A percentile compares a stretch with the other conserved stretches of the same genome.
These are phyloP conservation scores for Basidiobolus meristosporus DNA, from an alignment of 371 early-diverging fungal species.

Conservation along the genomic window DNA sequence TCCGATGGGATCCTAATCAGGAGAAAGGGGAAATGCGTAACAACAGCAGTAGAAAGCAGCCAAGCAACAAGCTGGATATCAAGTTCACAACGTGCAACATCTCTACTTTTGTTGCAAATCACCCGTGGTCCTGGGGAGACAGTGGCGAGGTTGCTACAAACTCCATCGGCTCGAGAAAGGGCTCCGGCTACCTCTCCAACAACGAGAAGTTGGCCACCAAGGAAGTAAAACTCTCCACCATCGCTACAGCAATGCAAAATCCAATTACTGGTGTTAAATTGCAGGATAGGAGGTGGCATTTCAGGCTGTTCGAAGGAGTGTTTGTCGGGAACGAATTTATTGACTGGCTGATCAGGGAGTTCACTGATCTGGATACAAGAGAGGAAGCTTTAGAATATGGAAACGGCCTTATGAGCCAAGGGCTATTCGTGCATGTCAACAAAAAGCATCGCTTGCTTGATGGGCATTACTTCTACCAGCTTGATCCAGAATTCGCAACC, in stretches of 20 bases:
- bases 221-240: slow-evolving; percentile 28
- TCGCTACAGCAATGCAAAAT: slow-evolving; percentile 59
- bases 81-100: slow-evolving; percentile 5
- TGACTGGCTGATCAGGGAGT: slow-evolving; percentile 71
- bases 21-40: background rate
- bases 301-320: slow-evolving; percentile 42
- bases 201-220: slow-evolving; percentile 10
- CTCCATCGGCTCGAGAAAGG: background rate
- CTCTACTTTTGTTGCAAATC: slow-evolving; percentile 1
- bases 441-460: slow-evolving; percentile 62
- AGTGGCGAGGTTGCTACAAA: too few relatives aligned
- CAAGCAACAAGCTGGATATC: slow-evolving; percentile 8
- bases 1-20: slow-evolving; percentile 14
- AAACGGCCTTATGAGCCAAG: slow-evolving; percentile 49
- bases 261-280: slow-evolving; percentile 45
- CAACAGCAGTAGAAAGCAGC: background rate
- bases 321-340: slow-evolving; percentile 79
- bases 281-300: slow-evolving; percentile 81
- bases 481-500: slow-evolving; percentile 36
- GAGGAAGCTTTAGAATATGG: slow-evolving; percentile 74
- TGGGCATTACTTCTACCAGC: slow-evolving; percentile 79
- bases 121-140: too few relatives aligned
- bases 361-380: slow-evolving; percentile 59
- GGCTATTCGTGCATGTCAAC: slow-evolving; percentile 60
- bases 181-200: background rate